Conservation (phyloP, 345 rosid genomes). For the Salix viminalis region DNA sequence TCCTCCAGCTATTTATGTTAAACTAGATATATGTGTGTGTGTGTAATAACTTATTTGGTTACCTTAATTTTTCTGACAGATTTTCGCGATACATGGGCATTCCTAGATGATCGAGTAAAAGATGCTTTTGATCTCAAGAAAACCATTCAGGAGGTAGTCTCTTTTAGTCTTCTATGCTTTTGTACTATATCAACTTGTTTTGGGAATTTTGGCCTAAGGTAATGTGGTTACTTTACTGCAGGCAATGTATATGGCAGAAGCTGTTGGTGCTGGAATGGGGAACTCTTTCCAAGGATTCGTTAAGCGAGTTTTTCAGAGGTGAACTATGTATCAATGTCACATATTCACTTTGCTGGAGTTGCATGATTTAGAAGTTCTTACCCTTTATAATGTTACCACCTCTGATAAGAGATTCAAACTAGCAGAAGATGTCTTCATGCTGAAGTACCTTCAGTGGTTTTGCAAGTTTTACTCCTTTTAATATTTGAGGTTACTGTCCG, state of each 20-base stretch:
- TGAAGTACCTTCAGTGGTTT: neutral
- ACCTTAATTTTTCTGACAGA: constrained; percentile 34
- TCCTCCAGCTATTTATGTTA: constrained; percentile 7
- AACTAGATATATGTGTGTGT: neutral
- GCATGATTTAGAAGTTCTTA: neutral
- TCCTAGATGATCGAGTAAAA: constrained; percentile 74
- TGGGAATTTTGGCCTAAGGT: neutral
- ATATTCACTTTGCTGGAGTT: neutral
- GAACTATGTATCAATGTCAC: constrained; percentile 1
- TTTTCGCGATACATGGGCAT: constrained; percentile 70
- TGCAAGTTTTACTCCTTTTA: neutral
- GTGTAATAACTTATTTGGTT: neutral
- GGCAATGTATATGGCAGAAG: constrained; percentile 89
- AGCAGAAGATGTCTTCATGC: neutral
- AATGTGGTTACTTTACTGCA: constrained; percentile 28
- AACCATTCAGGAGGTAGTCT: constrained; percentile 73
- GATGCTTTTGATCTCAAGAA: constrained; percentile 91
- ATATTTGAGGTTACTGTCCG: neutral
- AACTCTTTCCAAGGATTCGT: constrained; percentile 75
- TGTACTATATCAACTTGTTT: neutral
- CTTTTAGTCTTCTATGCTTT: neutral
- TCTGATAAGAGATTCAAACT: neutral
- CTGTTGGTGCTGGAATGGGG: constrained; percentile 84
- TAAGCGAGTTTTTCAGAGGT: constrained; percentile 44
- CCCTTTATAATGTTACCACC: neutral